A percentile compares a stretch with the other conserved stretches of the same genome.
These are phyloP conservation scores for Austroboletus festivus DNA, from an alignment of 768 basidiomycete species.

Conservation along the genomic window DNA sequence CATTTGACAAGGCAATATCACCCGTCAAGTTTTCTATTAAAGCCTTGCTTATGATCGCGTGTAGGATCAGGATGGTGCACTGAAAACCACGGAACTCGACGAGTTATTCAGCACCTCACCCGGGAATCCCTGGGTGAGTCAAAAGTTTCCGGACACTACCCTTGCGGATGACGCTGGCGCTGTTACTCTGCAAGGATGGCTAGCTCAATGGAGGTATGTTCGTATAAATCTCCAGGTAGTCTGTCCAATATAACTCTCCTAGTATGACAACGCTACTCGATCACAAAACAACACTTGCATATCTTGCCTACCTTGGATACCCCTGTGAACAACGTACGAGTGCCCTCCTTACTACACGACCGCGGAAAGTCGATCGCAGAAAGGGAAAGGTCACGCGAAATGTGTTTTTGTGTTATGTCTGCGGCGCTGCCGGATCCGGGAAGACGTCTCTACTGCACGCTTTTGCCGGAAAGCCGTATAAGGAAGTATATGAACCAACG, in stretches of 20 bases:
- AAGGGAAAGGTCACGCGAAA: constrained; percentile 87
- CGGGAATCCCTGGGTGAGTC: constrained; percentile 93
- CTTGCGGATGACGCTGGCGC: constrained; percentile 83
- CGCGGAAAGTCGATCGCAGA: constrained; percentile 79
- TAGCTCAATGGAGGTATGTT: constrained; percentile 94
- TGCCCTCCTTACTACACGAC: constrained; percentile 81
- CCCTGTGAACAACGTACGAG: constrained; percentile 73
- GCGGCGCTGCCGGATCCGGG: constrained; percentile 93
- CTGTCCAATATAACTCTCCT: constrained; percentile 1
- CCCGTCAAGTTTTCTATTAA: background rate
- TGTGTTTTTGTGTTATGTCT: constrained; percentile 90
- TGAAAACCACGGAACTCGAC: constrained; percentile 78
- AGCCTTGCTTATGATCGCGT: constrained; percentile 4
- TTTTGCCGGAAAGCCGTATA: constrained; percentile 83
- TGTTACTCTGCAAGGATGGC: constrained; percentile 96
- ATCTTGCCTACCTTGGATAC: constrained; percentile 94
- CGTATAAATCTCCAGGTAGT: constrained; percentile 1
- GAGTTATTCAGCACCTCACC: constrained; percentile 93
- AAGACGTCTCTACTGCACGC: constrained; percentile 85
- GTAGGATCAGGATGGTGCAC: constrained; percentile 92
- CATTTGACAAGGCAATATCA: constrained; percentile 77
- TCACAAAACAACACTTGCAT: constrained; percentile 85
- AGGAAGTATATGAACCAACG: constrained; percentile 78
- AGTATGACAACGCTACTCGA: constrained; percentile 99
- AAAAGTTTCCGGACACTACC: constrained; percentile 88